Conservation (phyloP, 768 basidiomycete species). For the Leccinum longicurvipes region DNA sequence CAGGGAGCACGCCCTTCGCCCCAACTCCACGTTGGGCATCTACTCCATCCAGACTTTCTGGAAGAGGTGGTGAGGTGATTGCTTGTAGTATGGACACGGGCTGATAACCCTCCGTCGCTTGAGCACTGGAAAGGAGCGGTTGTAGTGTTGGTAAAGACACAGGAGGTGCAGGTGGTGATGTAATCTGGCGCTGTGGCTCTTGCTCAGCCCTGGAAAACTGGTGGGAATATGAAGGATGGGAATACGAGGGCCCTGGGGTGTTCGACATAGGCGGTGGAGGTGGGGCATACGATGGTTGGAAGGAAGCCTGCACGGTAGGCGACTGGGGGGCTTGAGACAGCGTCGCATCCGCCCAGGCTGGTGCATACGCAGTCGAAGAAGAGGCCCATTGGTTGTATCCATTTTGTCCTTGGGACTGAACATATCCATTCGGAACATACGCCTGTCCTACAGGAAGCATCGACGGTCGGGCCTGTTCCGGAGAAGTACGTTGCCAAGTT, state of each 20-base stretch:
- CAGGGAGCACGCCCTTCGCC: not conserved
- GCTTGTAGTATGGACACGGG: conserved; percentile 21
- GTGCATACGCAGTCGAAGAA: conserved; percentile 19
- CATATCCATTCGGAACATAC: conserved; percentile 32
- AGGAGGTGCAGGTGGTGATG: conserved; percentile 7
- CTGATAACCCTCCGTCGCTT: conserved; percentile 15
- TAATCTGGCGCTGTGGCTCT: conserved; percentile 13
- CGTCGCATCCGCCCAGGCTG: conserved; percentile 16
- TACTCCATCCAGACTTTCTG: conserved; percentile 1
- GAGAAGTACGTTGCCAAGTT: conserved; percentile 47
- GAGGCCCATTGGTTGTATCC: conserved; percentile 35
- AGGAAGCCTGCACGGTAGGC: conserved; percentile 25
- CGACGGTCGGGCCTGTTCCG: conserved; percentile 18
- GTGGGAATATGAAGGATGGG: conserved; percentile 12
- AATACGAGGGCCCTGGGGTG: conserved; percentile 13
- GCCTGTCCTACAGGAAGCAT: conserved; percentile 27
- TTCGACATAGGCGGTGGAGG: conserved; percentile 19
- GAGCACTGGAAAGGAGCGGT: conserved; percentile 5
- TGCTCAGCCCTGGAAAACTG: conserved; percentile 9
- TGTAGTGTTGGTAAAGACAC: conserved; percentile 12
- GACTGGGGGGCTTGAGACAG: conserved; percentile 27
- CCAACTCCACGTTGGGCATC: conserved; percentile 16
- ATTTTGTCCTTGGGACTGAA: conserved; percentile 17
- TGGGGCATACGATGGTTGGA: conserved; percentile 28
- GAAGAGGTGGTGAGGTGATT: conserved; percentile 3